Evolutionary conservation across 495 filamentous ascomycete species (phyloP).

Genomic region (Lasiosphaeris hirsuta): DNA sequence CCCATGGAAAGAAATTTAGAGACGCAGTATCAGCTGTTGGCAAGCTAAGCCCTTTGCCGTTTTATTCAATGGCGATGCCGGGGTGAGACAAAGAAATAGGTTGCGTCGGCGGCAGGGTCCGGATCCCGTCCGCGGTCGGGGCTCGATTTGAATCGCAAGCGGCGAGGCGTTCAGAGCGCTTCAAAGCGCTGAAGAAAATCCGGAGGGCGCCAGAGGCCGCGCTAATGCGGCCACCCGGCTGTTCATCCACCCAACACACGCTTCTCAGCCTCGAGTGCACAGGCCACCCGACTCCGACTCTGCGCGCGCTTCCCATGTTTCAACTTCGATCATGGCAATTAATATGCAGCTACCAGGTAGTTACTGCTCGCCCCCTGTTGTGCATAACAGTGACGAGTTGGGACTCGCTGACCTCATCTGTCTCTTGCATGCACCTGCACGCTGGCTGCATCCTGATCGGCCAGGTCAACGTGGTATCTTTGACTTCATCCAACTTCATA

Average conservation of each 20-base stretch:
- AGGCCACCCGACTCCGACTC: background rate
- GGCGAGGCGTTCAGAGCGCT: background rate
- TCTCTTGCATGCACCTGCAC: too few species aligned
- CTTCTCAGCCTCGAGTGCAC: conserved; percentile 11
- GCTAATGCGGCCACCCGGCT: background rate
- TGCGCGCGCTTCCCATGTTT: background rate
- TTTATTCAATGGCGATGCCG: background rate
- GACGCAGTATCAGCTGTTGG: conserved; percentile 4
- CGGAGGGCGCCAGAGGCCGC: background rate
- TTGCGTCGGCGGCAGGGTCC: background rate
- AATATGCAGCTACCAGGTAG: background rate
- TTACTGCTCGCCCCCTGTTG: background rate
- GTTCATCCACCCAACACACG: background rate
- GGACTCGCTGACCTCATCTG: conserved; percentile 13
- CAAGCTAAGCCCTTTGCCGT: background rate
- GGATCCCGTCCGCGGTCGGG: background rate
- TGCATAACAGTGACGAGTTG: background rate
- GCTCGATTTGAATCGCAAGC: background rate
- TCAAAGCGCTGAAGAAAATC: background rate
- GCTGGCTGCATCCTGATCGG: background rate
- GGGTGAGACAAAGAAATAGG: background rate
- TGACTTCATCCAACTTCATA: too few species aligned
- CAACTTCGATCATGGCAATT: background rate
- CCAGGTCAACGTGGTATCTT: background rate
- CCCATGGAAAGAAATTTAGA: conserved; percentile 21